Conservation (phyloP, 2,329 filamentous ascomycete genomes). For the Ophiosphaerella narmari region DNA sequence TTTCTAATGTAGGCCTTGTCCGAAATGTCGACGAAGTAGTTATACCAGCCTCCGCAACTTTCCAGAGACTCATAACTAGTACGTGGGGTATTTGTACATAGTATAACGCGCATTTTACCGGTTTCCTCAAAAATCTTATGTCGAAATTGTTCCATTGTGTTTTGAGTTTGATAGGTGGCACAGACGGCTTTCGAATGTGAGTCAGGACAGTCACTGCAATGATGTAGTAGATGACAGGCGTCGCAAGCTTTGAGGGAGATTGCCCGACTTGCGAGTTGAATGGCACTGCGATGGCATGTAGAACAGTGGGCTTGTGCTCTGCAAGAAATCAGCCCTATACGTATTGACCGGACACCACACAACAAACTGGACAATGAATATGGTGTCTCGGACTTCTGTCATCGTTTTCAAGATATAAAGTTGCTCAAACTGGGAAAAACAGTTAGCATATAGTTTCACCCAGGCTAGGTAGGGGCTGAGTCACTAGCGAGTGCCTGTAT, state of each 20-base stretch:
- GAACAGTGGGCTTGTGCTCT: slow-evolving; percentile 24
- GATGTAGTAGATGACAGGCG: slow-evolving; percentile 16
- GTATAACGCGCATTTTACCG: slow-evolving; percentile 15
- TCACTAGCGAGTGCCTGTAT: slow-evolving; percentile 14
- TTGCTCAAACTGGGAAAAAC: slow-evolving; percentile 8
- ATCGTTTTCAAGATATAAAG: slow-evolving; percentile 11
- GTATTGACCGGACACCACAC: too few relatives aligned
- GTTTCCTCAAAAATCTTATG: slow-evolving; percentile 24
- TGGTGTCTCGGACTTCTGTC: slow-evolving; percentile 2
- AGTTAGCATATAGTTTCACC: background rate
- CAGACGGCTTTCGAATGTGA: slow-evolving; percentile 15
- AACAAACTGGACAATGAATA: slow-evolving; percentile 22
- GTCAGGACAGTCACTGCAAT: slow-evolving; percentile 13
- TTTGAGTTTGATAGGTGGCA: slow-evolving; percentile 7
- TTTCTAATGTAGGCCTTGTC: slow-evolving; percentile 18
- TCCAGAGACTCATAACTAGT: slow-evolving; percentile 8
- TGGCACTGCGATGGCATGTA: slow-evolving; percentile 15
- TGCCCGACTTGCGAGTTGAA: slow-evolving; percentile 16
- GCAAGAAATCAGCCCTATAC: background rate
- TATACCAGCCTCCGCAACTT: slow-evolving; percentile 15
- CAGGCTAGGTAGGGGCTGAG: background rate
- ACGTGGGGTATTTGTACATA: slow-evolving; percentile 16
- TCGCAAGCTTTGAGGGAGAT: slow-evolving; percentile 13
- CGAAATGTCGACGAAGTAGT: slow-evolving; percentile 23
- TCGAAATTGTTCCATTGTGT: slow-evolving; percentile 19